Evolutionary conservation across 2,329 filamentous ascomycete genomes (phyloP).

Genomic region (Colletotrichum chlorophyti): DNA sequence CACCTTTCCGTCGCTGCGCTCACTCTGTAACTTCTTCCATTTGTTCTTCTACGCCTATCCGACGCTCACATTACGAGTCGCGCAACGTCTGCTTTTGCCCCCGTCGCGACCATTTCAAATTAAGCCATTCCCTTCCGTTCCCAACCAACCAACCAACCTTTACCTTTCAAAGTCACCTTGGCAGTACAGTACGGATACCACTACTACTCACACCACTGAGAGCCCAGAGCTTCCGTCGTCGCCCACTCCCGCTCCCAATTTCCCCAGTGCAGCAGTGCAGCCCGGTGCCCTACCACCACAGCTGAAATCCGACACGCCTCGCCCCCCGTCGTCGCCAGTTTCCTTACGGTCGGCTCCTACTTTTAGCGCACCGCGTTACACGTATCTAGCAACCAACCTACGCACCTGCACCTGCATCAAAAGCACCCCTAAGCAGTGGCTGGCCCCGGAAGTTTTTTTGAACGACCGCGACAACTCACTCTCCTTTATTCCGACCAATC

Average conservation of each 20-base stretch:
- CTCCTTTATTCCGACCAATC: conserved; percentile 23
- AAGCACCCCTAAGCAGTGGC: conserved; percentile 38
- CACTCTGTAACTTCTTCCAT: neutral
- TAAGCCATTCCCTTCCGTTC: neutral
- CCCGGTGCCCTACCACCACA: neutral
- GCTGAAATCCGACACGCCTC: conserved; percentile 14
- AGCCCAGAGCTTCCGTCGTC: no score
- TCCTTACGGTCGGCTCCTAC: no score
- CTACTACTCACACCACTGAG: no score
- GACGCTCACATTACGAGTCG: neutral
- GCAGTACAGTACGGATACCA: no score
- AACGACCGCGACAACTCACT: conserved; percentile 31
- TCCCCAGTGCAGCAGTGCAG: no score
- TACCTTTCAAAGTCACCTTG: no score
- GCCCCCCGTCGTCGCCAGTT: no score
- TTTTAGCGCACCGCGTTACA: conserved; percentile 30
- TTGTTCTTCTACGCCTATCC: no score
- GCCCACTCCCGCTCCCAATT: neutral
- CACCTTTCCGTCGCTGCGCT: conserved; percentile 1
- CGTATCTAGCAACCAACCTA: conserved; percentile 2
- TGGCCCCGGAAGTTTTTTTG: conserved; percentile 38
- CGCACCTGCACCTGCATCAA: no score
- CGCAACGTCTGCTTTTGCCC: neutral
- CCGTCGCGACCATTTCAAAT: neutral
- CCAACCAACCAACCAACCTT: conserved; percentile 19